Evolutionary conservation across 768 basidiomycete species (phyloP), one percentile per base, ranked within the genome.

Genomic region (Cystobasidium onofrii): DNA sequence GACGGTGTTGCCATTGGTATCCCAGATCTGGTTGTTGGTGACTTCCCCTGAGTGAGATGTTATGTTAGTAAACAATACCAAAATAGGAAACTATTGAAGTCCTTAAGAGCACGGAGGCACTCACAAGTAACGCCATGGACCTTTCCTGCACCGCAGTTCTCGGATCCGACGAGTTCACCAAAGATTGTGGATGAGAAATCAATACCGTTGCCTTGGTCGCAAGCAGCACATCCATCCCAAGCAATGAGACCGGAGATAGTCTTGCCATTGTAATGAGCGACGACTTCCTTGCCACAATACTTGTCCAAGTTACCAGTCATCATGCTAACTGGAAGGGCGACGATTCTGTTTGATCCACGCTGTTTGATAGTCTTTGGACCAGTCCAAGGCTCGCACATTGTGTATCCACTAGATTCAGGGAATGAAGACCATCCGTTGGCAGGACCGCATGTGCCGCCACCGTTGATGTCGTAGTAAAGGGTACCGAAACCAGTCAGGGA

Each of bases 231-330:
- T 9, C 69, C 69, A 55, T 71, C 69, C 69, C 69, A 71, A 55
- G 55, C 27, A 29, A 71, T 71, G 9, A 71, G 36, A 33, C 43
- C 43, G 36, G 31, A 34, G 69, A 71, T 55, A 36, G 69, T 71
- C n/a, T 71, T 71, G 31, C 69, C 69, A 36, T 60, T 60, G 20
- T 36, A 71, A 25, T 46, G 50, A 15, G 43, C 69, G 20, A 46
- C n/a, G 39, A 71, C 55, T 60, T 71, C 69, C 39, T 71, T 71
- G 33, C 69, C 69, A 55, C 69, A 71, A 54, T 71, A 71, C 31
- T 71, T 44, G 6, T 31, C 55, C 55, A 34, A 55, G 20, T 60
- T 71, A n/a, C 69, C 69, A 20, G 29, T n/a, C 36, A 71, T 52
- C 69, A 71, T 57, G 39, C 54, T 71, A 55, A 23, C 23, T 1